Conservation (phyloP, 2,329 filamentous ascomycete species). For the Nemania diffusa region DNA sequence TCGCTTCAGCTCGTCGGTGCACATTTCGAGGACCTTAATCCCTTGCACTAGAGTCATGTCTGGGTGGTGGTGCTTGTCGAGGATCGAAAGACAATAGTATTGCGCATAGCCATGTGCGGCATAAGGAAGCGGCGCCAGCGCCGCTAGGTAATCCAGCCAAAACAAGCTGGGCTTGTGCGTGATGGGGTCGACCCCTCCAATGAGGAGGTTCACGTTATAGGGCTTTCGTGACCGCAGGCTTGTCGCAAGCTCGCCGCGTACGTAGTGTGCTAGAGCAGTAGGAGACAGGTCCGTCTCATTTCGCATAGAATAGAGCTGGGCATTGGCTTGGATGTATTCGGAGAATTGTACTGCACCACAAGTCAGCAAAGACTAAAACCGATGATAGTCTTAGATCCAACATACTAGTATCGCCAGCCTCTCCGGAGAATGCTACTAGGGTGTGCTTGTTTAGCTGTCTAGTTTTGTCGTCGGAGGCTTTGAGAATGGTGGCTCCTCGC, state of each 20-base stretch:
- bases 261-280: slow-evolving; percentile 88
- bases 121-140: slow-evolving; percentile 88
- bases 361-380: slow-evolving; percentile 30
- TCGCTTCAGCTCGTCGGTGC: slow-evolving; percentile 96
- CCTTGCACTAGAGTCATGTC: slow-evolving; percentile 90
- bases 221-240: slow-evolving; percentile 92
- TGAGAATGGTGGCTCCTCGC: slow-evolving; percentile 96
- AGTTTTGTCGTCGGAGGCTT: slow-evolving; percentile 96
- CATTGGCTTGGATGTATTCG: slow-evolving; percentile 98
- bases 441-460: slow-evolving; percentile 91
- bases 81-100: slow-evolving; percentile 98
- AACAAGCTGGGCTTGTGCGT: slow-evolving; percentile 90
- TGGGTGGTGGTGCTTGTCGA: slow-evolving; percentile 98
- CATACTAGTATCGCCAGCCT: slow-evolving; percentile 92
- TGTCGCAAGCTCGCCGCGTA: slow-evolving; percentile 90
- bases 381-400: slow-evolving; percentile 22
- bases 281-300: slow-evolving; percentile 94
- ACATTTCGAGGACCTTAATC: slow-evolving; percentile 92
- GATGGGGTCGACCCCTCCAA: slow-evolving; percentile 93
- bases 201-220: slow-evolving; percentile 95
- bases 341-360: slow-evolving; percentile 86
- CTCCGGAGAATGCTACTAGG: slow-evolving; percentile 93
- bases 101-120: slow-evolving; percentile 98
- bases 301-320: slow-evolving; percentile 98
- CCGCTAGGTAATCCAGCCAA: slow-evolving; percentile 97